Conservation (phyloP, 1,284 basidiomycete genomes). For the Ustilago xerochloae region DNA sequence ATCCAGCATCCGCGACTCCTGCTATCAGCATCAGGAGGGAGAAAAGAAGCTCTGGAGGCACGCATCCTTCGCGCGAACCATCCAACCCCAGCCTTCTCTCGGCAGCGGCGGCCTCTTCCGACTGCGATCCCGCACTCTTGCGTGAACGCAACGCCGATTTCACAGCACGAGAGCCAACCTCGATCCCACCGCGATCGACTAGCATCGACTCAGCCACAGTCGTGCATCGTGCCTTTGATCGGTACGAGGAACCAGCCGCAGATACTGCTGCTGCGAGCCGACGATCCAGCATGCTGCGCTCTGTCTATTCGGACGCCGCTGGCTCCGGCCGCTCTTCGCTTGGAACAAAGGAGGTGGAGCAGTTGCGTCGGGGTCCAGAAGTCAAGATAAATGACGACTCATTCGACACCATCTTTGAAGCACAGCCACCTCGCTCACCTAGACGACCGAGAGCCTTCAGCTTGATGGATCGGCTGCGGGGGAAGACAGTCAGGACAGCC, state of each 20-base stretch:
- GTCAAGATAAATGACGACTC: slow-evolving; percentile 3
- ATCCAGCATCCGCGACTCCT: neutral
- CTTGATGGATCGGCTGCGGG: slow-evolving; percentile 17
- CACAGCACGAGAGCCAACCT: neutral
- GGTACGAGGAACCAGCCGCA: slow-evolving; percentile 4
- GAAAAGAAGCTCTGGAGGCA: neutral
- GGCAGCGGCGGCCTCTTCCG: slow-evolving; percentile 11
- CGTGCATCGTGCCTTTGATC: slow-evolving; percentile 10
- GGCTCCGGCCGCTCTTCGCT: slow-evolving; percentile 1
- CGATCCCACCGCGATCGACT: neutral
- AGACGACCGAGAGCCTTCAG: slow-evolving; percentile 13
- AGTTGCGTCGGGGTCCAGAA: slow-evolving; percentile 9
- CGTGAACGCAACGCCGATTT: neutral
- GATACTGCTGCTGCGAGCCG: neutral
- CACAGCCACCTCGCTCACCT: neutral
- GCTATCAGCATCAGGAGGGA: neutral
- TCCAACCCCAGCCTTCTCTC: slow-evolving; percentile 6
- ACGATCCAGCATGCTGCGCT: slow-evolving; percentile 5
- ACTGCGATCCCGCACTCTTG: slow-evolving; percentile 3
- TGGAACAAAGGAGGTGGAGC: slow-evolving; percentile 10
- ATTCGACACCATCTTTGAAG: slow-evolving; percentile 6
- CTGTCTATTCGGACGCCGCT: slow-evolving; percentile 4
- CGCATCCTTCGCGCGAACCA: neutral
- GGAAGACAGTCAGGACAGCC: neutral
- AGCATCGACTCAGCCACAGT: neutral